These are phyloP conservation scores for Tricholoma hemisulphureum DNA, from an alignment of 768 basidiomycete species.

Conservation along the genomic window DNA sequence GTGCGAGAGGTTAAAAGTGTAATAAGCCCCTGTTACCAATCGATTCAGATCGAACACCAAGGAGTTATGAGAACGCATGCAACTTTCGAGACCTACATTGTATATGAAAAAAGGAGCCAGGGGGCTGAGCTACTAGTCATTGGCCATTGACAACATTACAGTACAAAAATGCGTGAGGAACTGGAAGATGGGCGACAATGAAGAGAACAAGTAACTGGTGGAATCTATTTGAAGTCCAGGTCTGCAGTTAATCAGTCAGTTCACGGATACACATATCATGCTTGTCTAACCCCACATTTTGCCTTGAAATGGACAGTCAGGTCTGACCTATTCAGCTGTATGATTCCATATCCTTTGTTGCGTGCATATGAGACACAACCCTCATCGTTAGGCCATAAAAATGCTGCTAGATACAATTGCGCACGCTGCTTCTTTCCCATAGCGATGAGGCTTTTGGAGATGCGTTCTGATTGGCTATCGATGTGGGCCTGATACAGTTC, in stretches of 20 bases:
- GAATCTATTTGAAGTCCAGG: conserved; percentile 1
- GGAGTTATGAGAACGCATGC: background rate
- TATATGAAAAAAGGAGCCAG: background rate
- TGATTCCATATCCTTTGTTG: conserved; percentile 3
- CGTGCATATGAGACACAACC: background rate
- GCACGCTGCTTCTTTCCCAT: conserved; percentile 1
- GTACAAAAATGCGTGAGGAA: background rate
- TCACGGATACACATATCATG: conserved; percentile 1
- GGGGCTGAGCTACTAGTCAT: background rate
- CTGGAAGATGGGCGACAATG: background rate
- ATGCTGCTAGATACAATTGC: background rate
- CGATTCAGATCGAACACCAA: background rate
- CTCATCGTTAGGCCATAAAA: conserved; percentile 3
- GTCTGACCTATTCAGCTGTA: conserved; percentile 1
- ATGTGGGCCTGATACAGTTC: conserved; percentile 5
- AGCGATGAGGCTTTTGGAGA: background rate
- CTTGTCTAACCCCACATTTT: conserved; percentile 1
- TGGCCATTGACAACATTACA: background rate
- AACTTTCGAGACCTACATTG: background rate
- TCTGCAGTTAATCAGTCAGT: conserved; percentile 2
- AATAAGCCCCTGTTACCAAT: background rate
- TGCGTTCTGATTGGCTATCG: background rate
- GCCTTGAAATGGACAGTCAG: conserved; percentile 3
- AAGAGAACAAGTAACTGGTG: background rate
- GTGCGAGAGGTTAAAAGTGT: background rate